Base-by-base conservation (phyloP, 257 asterid species). In the Eucommia ulmoides region DNA sequence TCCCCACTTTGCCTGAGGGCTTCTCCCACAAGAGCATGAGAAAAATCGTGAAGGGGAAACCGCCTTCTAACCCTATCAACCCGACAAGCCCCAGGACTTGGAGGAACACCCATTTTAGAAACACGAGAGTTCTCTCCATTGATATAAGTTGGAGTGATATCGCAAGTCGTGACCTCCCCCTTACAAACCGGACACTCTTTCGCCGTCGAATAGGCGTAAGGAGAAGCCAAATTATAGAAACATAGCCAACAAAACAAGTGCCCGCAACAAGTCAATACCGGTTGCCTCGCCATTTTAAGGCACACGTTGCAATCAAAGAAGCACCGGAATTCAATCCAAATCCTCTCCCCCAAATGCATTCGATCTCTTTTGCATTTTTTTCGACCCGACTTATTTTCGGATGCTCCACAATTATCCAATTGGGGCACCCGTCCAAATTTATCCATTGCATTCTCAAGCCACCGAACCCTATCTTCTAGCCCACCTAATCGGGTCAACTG, bases 191-290 rank as follows among this genome's bases (percentile, higher is more conserved):
- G 88, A 47, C 95, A 85, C 22, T 77, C 88, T 26, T 75, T 82
- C 0, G 72, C 57, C 41, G 69, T 65, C 0, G 94, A 82, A 70
- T 77, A 83, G 12, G 71, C 53, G 1, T 76, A 62, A 1, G 84
- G 49, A n/a, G n/a, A n/a, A n/a, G n/a, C n/a, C 51, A 81, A 79
- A 62, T 69, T 77, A 65, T 73, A 82, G 44, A 85, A 76, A 57
- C 96, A 85, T 15, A 81, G 61, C 88, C 86, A 85, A 50, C 94
- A 85, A 58, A 66, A 82, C 56, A 85, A 60, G 71, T 85, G 96
- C 19, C 96, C 92, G 1, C 94, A 85, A 23, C 79, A 72, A n/a
- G 92, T 85, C 59, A 80, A 44, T 21, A 85, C 52, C 0, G 88
- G 92, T 51, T 85, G 85, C 51, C 45, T 71, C 0, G 96, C 85